A percentile compares a stretch with the other conserved stretches of the same genome.
Evolutionary conservation across 2,329 filamentous ascomycete genomes (phyloP).

Genomic region (Pyrenochaeta sp.): DNA sequence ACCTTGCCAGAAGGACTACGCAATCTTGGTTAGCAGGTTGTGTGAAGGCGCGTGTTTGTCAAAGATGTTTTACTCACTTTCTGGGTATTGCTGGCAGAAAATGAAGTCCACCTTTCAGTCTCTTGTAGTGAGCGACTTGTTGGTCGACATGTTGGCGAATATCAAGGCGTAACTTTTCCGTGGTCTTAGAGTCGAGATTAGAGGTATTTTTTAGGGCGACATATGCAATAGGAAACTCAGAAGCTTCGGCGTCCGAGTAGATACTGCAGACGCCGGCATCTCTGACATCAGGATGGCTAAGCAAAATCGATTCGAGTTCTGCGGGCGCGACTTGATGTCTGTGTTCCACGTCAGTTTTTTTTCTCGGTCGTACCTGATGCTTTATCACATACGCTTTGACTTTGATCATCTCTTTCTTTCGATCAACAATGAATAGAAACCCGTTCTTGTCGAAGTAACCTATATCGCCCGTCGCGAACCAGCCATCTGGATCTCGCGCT

Average conservation of each 20-base stretch:
- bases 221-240: conserved; percentile 10
- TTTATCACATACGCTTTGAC: conserved; percentile 56
- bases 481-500: conserved; percentile 40
- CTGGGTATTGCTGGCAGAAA: too few relatives aligned
- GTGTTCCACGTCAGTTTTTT: conserved; percentile 29
- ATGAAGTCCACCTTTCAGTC: too few relatives aligned
- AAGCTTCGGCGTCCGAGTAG: conserved; percentile 1
- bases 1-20: too few relatives aligned
- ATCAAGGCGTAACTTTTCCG: too few relatives aligned
- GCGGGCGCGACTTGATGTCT: conserved; percentile 63
- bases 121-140: too few relatives aligned
- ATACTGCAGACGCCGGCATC: conserved; percentile 49
- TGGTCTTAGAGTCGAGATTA: too few relatives aligned
- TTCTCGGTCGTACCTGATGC: conserved; percentile 52
- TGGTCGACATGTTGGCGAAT: too few relatives aligned
- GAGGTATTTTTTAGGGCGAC: background rate
- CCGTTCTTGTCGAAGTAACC: conserved; percentile 42
- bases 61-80: too few relatives aligned
- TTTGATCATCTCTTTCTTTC: conserved; percentile 62
- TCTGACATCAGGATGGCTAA: conserved; percentile 61
- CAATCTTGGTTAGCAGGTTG: too few relatives aligned
- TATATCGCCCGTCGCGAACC: conserved; percentile 42
- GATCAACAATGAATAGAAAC: conserved; percentile 36
- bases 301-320: conserved; percentile 63
- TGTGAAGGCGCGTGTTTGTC: too few relatives aligned